A percentile compares a stretch with the other conserved stretches of the same genome.
phyloP scores from a whole-genome alignment of 75 land plant genomes.

The Selaginella moellendorffii region DNA sequence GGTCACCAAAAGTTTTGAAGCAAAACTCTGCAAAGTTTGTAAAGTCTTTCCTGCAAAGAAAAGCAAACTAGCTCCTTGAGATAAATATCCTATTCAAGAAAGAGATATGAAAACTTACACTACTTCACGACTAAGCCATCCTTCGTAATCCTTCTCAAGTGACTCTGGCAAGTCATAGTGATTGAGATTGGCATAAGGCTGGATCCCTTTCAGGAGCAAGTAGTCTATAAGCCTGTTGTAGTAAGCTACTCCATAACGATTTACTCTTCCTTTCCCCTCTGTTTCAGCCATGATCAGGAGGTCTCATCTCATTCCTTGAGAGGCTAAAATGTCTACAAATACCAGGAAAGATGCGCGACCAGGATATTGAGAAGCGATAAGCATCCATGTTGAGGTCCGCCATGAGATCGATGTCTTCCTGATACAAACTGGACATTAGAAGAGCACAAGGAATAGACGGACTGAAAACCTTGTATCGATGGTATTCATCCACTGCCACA shows the following conservation, averaged over 20 bases:
- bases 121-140: conserved; percentile 21
- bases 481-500: conserved; percentile 36
- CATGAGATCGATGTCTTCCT: not conserved
- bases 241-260: not conserved
- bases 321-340: not conserved
- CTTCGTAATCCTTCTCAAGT: conserved; percentile 41
- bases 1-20: conserved; percentile 66
- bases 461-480: conserved; percentile 30
- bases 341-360: conserved; percentile 4
- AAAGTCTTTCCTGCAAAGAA: conserved; percentile 43
- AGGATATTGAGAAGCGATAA: not conserved
- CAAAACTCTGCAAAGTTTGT: conserved; percentile 72
- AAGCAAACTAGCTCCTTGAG: too few relatives aligned
- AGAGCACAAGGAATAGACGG: not conserved
- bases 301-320: not conserved
- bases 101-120: not conserved
- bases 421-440: not conserved
- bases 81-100: not conserved
- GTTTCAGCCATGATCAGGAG: too few relatives aligned
- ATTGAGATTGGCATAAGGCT: conserved; percentile 69
- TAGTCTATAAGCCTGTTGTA: conserved; percentile 2
- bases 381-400: not conserved
- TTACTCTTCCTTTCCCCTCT: not conserved
- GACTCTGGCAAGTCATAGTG: conserved; percentile 65
- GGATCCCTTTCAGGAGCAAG: conserved; percentile 27